phyloP scores from a whole-genome alignment of 805 yeast genomes.

The Metschnikowia corniflorae region DNA sequence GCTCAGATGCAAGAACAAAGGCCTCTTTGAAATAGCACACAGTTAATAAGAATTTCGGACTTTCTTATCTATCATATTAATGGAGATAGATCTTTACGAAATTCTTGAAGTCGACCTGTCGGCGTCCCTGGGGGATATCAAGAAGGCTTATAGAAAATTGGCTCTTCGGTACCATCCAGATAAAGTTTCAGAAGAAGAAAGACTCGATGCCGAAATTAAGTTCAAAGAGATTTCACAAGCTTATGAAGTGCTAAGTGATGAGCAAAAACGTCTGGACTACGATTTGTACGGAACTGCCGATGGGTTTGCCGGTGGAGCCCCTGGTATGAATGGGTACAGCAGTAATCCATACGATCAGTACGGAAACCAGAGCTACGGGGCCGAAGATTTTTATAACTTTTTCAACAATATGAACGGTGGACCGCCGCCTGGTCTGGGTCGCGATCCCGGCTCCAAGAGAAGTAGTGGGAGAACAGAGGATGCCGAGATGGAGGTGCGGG shows the following conservation, averaged over 20 bases:
- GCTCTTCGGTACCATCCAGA: constrained; percentile 90
- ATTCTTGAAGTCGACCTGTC: constrained; percentile 63
- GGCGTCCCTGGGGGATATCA: constrained; percentile 71
- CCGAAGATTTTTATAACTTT: constrained; percentile 77
- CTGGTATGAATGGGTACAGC: constrained; percentile 14
- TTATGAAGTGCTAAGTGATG: constrained; percentile 78
- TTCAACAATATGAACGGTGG: constrained; percentile 45
- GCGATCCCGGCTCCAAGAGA: constrained; percentile 2
- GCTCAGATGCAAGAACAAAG: too few relatives aligned
- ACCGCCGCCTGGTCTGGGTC: background rate
- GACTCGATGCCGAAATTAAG: constrained; percentile 67
- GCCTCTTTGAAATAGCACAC: constrained; percentile 2
- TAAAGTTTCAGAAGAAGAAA: constrained; percentile 64
- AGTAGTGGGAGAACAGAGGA: constrained; percentile 52
- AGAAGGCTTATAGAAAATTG: constrained; percentile 77
- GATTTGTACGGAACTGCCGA: constrained; percentile 52
- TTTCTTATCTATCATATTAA: too few relatives aligned
- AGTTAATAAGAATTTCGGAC: too few relatives aligned
- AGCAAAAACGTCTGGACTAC: constrained; percentile 52
- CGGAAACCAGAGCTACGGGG: constrained; percentile 41
- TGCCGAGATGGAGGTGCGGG: constrained; percentile 60
- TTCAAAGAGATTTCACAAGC: constrained; percentile 87
- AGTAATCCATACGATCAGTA: constrained; percentile 37
- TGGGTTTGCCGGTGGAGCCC: constrained; percentile 14
- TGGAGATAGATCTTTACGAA: constrained; percentile 48